A percentile compares a stretch with the other conserved stretches of the same genome.
Evolutionary conservation across 1,284 basidiomycete species (phyloP).

Genomic region (Pseudozyma pruni): DNA sequence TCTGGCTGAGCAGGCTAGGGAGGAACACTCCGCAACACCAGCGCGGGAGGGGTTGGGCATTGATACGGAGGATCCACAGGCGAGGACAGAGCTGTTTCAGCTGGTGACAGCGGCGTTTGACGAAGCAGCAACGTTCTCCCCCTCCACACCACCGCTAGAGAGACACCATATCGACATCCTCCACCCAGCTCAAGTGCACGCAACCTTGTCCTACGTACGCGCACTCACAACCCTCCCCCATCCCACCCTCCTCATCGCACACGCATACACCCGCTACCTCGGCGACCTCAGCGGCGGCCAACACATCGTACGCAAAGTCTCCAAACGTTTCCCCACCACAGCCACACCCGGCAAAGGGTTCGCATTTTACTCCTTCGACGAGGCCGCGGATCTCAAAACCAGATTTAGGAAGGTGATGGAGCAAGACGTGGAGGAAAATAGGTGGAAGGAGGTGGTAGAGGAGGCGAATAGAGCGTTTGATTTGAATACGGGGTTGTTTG

Average conservation of each 20-base stretch:
- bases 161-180: slow-evolving; percentile 46
- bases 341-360: slow-evolving; percentile 70
- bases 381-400: slow-evolving; percentile 79
- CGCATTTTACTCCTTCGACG: slow-evolving; percentile 79
- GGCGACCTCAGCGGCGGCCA: slow-evolving; percentile 86
- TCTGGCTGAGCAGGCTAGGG: slow-evolving; percentile 14
- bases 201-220: slow-evolving; percentile 38
- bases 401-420: slow-evolving; percentile 83
- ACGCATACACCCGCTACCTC: slow-evolving; percentile 74
- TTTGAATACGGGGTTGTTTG: slow-evolving; percentile 77
- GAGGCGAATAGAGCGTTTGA: slow-evolving; percentile 79
- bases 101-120: too few species aligned
- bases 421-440: slow-evolving; percentile 72
- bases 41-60: not conserved
- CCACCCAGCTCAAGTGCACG: slow-evolving; percentile 17
- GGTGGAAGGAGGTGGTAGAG: slow-evolving; percentile 70
- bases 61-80: slow-evolving; percentile 5
- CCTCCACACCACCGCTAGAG: not conserved
- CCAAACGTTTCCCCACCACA: slow-evolving; percentile 34
- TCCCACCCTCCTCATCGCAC: slow-evolving; percentile 17
- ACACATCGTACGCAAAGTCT: slow-evolving; percentile 76
- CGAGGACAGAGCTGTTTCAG: not conserved
- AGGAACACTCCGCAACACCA: not conserved
- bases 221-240: slow-evolving; percentile 2
- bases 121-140: too few species aligned